Evolutionary conservation across 345 rosid species (phyloP).

Genomic region (Pseudoturritis turrita): DNA sequence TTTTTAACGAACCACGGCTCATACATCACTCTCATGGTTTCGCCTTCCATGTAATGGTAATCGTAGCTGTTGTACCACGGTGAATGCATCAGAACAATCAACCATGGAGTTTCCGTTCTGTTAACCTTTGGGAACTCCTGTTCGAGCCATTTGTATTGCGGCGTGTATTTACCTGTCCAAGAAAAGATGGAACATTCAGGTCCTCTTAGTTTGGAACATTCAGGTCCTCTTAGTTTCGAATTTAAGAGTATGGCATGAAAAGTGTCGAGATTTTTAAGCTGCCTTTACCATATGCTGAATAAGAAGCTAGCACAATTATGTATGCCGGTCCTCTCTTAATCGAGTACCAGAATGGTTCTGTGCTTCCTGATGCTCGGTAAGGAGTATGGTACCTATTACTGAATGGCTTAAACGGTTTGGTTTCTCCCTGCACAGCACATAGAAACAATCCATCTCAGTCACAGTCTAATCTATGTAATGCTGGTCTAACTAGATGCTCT

Average conservation of each 20-base stretch:
- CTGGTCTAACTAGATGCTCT: not conserved
- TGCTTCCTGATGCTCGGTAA: constrained; percentile 60
- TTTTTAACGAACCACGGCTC: constrained; percentile 69
- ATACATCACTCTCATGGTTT: constrained; percentile 91
- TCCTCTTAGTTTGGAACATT: not conserved
- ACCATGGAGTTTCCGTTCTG: constrained; percentile 86
- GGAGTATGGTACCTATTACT: constrained; percentile 67
- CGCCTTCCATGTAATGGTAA: constrained; percentile 96
- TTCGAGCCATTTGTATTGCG: constrained; percentile 74
- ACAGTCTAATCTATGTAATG: not conserved
- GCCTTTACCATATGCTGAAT: constrained; percentile 72
- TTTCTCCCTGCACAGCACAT: constrained; percentile 62
- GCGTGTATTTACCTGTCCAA: constrained; percentile 67
- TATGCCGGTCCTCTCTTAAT: constrained; percentile 91
- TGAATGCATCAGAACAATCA: constrained; percentile 72
- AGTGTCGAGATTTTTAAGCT: not conserved
- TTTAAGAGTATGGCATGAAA: not conserved
- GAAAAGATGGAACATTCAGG: not conserved
- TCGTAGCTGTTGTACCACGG: constrained; percentile 95
- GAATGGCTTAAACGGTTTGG: constrained; percentile 73
- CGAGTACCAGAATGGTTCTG: constrained; percentile 86
- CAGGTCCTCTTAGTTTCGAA: not conserved
- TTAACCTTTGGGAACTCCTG: constrained; percentile 74
- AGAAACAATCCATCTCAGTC: constrained; percentile 8
- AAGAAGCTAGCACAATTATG: constrained; percentile 75